Evolutionary conservation across 306 rosid genomes (phyloP), one percentile per base, ranked within the genome.

Genomic region (Cucurbita pepo): DNA sequence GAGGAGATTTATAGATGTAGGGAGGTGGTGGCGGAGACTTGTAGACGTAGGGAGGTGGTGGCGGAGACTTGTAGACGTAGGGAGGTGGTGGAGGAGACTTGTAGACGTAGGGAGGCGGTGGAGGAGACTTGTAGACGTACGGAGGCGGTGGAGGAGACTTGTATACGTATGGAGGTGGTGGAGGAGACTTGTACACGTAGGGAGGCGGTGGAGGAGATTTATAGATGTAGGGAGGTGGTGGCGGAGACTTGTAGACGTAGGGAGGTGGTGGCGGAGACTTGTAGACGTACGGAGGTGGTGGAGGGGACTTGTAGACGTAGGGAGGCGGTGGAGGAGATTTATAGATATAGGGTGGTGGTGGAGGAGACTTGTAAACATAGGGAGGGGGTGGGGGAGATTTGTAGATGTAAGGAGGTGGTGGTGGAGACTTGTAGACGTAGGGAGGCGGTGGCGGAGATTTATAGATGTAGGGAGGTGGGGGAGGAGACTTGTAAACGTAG

Each of bases 271-370:
- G 66, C 0, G 66, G 58, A 2, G 78, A 75, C 3, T 54, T 67
- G 3, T 66, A 34, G 15, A 50, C 6, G 5, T 58, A 69, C 0
- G 81, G 84, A 7, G 78, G 78, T 50, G 75, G 34, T 45, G 55
- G 69, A 0, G 50, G 63, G 1, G 79, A 76, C 1, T 56, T 69
- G 1, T 69, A 37, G 12, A 52, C 2, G 6, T 60, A 69, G 0
- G 82, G 76, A 40, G 72, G 34, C 18, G 55, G 22, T 56, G 75
- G 80, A 6, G 63, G 36, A 12, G 80, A 73, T 40, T 48, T 69
- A 63, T 71, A 74, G 19, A 13, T 9, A 36, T 74, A 60, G 7
- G 73, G 50, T 0, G 48, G 66, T 36, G 45, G 66, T 0, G 65
- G 65, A 13, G 45, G 66, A 14, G 66, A 60, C 0, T 34, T 60